A percentile compares a stretch with the other conserved stretches of the same genome.
phyloP scores from a whole-genome alignment of 1,139 yeast genomes.

The Waltiozyma solani region DNA sequence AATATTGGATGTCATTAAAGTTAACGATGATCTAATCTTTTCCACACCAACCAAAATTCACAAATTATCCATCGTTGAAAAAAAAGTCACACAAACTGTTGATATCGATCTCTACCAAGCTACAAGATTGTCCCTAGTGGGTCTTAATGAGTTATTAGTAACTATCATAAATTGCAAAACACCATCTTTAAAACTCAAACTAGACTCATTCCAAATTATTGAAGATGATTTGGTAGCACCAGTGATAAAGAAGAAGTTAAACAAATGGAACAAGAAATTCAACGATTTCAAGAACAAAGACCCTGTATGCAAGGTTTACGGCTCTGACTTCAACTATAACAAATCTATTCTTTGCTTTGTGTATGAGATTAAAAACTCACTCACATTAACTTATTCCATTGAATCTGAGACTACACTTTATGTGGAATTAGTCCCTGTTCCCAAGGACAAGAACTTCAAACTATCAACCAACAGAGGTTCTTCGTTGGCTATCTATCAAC shows the following conservation, averaged over 20 bases:
- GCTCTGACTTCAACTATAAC: conserved; percentile 22
- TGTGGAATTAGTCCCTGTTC: conserved; percentile 21
- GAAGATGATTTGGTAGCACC: conserved; percentile 11
- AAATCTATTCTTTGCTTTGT: conserved; percentile 23
- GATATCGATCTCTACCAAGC: conserved; percentile 5
- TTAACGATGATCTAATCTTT: neutral
- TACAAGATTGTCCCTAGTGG: conserved; percentile 8
- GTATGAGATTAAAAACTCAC: conserved; percentile 22
- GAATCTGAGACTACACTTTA: conserved; percentile 22
- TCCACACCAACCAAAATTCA: conserved; percentile 5
- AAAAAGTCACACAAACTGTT: neutral
- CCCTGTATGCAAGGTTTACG: conserved; percentile 17
- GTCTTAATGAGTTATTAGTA: neutral
- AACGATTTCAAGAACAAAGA: conserved; percentile 16
- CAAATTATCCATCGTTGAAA: conserved; percentile 2
- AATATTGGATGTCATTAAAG: conserved; percentile 12
- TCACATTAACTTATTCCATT: conserved; percentile 24
- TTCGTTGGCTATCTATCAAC: conserved; percentile 27
- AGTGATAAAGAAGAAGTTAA: conserved; percentile 6
- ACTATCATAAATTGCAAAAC: conserved; percentile 1
- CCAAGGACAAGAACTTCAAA: conserved; percentile 16
- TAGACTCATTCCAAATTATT: conserved; percentile 2
- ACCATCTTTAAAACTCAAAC: neutral
- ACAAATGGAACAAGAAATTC: conserved; percentile 13
- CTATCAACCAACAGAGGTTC: conserved; percentile 8